Evolutionary conservation across 306 rosid species (phyloP).

Genomic region (Vigna reflexopilosa): DNA sequence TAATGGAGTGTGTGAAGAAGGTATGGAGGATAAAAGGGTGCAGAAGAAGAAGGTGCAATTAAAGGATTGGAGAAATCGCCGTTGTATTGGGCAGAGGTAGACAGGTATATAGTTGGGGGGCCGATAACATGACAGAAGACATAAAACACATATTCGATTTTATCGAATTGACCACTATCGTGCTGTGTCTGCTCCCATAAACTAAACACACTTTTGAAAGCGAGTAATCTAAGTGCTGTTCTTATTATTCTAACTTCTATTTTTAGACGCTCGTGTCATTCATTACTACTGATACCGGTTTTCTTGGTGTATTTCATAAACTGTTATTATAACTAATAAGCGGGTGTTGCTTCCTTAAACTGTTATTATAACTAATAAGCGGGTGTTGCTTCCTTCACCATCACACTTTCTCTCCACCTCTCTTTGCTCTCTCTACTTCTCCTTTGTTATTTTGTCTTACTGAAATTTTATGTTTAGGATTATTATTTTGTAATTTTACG

Average conservation of each 20-base stretch:
- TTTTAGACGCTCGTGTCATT: not conserved
- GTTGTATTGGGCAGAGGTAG: slow-evolving; percentile 54
- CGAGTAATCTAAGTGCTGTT: not conserved
- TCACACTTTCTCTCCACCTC: no score
- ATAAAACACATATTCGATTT: slow-evolving; percentile 51
- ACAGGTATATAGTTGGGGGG: not conserved
- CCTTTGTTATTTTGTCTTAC: no score
- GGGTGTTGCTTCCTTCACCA: no score
- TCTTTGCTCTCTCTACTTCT: no score
- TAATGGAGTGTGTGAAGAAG: not conserved
- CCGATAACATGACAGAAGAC: not conserved
- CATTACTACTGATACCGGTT: not conserved
- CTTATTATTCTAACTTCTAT: not conserved
- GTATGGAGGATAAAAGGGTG: not conserved
- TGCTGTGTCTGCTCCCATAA: not conserved
- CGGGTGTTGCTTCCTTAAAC: no score
- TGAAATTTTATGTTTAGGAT: no score
- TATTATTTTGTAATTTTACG: no score
- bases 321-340: no score
- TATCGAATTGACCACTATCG: slow-evolving; percentile 54
- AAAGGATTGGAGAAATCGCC: slow-evolving; percentile 60
- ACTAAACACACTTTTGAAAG: not conserved
- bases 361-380: no score
- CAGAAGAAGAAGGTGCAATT: not conserved
- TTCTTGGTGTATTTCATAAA: no score